Evolutionary conservation across 75 land plant genomes (phyloP), one percentile per base, ranked within the genome.

Genomic region (Larix kaempferi): DNA sequence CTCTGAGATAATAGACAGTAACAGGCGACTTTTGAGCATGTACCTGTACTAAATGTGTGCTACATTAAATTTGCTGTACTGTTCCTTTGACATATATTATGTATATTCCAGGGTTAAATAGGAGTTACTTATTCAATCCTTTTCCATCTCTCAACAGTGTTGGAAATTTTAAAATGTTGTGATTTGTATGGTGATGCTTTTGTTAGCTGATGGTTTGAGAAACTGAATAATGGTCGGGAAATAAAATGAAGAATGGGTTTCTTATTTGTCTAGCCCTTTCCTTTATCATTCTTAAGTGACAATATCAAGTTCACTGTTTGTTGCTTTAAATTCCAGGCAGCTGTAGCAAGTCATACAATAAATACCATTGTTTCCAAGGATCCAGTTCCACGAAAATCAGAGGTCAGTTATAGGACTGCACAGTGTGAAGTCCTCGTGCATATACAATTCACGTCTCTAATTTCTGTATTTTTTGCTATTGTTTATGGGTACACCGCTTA

Each of bases 261-360:
- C 57, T 73, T 54, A 25, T 1, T 52, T 26, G 57, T 10, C 29
- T 54, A 16, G 61, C 22, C 6, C 49, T 64, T 64, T 29, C 33
- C 67, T 64, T 64, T 2, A 73, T 19, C 44, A 44, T 14, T 73
- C 19, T 25, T 55, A 26, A 73, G 54, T 26, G 33, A 26, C 0
- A 52, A 25, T 22, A 26, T 55, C 7, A 13, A 25, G 33, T 15
- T 73, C 16, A 54, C 41, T 44, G 35, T 16, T 54, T 8, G 52
- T 55, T 73, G 39, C 25, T 6, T n/a, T 52, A 44, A 72, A 73
- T 73, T 4, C 57, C 33, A 73, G 74, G 74, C 57, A 44, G 74
- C 74, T 26, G 74, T 73, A 13, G 74, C 74, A 55, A 73, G 33
- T 25, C 74, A 73, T 73, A 73, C 74, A 16, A 55, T 73, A 13